phyloP scores from a whole-genome alignment of 495 filamentous ascomycete species.

The Mytilinidion resinicola region DNA sequence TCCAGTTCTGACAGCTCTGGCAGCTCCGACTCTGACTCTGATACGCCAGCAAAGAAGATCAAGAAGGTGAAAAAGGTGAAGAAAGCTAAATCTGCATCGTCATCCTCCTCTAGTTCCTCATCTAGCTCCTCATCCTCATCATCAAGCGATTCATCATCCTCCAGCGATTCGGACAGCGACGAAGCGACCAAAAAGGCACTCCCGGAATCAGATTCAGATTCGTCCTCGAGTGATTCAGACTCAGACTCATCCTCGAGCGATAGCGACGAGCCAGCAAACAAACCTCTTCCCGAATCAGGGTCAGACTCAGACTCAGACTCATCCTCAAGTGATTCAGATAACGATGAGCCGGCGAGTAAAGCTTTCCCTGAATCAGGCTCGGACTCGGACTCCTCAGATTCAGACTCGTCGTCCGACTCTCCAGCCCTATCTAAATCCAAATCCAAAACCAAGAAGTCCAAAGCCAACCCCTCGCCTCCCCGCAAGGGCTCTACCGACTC shows the following conservation, averaged over 20 bases:
- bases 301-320: background rate
- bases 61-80: slow-evolving; percentile 12
- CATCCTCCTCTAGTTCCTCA: background rate
- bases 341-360: background rate
- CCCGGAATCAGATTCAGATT: slow-evolving; percentile 1
- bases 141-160: slow-evolving; percentile 2
- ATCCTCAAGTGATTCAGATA: background rate
- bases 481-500: slow-evolving; percentile 29
- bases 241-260: background rate
- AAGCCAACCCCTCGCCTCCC: slow-evolving; percentile 2
- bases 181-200: slow-evolving; percentile 1
- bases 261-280: slow-evolving; percentile 6
- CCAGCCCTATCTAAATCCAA: slow-evolving; percentile 16
- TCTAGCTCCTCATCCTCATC: slow-evolving; percentile 5
- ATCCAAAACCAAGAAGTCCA: slow-evolving; percentile 10
- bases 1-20: slow-evolving; percentile 9
- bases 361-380: slow-evolving; percentile 3
- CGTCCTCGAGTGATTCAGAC: background rate
- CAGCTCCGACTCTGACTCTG: slow-evolving; percentile 15
- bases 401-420: slow-evolving; percentile 20
- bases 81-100: background rate
- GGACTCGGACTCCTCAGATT: slow-evolving; percentile 8
- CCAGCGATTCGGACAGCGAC: slow-evolving; percentile 14
- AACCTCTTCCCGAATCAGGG: slow-evolving; percentile 3
- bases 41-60: background rate